These are phyloP conservation scores for Hypoxylon subgilvum DNA, from an alignment of 495 filamentous ascomycete genomes.

Conservation along the genomic window DNA sequence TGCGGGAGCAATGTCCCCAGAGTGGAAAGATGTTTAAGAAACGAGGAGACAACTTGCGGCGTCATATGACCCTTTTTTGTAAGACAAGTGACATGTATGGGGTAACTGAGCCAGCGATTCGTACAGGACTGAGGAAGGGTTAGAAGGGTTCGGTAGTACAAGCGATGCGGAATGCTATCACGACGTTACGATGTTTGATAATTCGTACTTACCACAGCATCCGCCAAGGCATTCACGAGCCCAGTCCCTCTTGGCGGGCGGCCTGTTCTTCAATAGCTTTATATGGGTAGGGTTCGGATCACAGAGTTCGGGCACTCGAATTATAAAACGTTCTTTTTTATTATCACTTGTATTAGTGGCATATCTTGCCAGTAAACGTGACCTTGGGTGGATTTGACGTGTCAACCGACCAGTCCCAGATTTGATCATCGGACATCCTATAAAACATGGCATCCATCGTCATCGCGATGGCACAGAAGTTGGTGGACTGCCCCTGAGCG, in stretches of 20 bases:
- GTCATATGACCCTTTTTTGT: conserved; percentile 19
- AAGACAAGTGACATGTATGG: not conserved
- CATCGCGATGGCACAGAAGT: conserved; percentile 33
- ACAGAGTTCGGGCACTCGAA: too few relatives aligned
- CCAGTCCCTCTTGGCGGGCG: too few relatives aligned
- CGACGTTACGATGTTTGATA: too few relatives aligned
- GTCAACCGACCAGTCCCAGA: conserved; percentile 33
- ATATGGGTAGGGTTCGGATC: too few relatives aligned
- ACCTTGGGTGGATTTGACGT: conserved; percentile 22
- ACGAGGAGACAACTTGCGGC: conserved; percentile 14
- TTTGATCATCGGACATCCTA: conserved; percentile 31
- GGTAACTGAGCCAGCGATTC: not conserved
- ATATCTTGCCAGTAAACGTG: conserved; percentile 27
- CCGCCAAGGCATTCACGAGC: too few relatives aligned
- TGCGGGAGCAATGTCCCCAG: conserved; percentile 6
- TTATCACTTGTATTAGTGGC: conserved; percentile 8
- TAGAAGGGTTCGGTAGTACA: too few relatives aligned
- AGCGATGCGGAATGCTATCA: too few relatives aligned
- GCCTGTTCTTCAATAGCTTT: too few relatives aligned
- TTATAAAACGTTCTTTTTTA: not conserved
- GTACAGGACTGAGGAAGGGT: not conserved
- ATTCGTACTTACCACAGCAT: too few relatives aligned
- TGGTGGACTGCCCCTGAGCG: conserved; percentile 23
- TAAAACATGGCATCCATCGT: conserved; percentile 33
- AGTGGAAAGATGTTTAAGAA: conserved; percentile 4